Conservation (phyloP, 768 basidiomycete genomes). For the Boletus rufocinnamomeus region DNA sequence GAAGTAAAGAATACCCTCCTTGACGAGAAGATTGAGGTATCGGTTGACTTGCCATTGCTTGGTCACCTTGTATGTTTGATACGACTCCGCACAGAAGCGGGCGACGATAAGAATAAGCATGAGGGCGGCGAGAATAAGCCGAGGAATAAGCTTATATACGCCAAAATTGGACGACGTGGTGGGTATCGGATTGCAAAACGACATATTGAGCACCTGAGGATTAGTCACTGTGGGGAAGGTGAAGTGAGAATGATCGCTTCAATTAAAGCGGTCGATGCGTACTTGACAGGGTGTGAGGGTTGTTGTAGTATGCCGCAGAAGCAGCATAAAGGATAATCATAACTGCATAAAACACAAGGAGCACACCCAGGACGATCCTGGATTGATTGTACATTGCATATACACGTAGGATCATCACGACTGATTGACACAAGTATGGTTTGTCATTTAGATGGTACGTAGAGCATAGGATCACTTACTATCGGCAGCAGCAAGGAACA, state of each 20-base stretch:
- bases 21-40: conserved; percentile 17
- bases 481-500: conserved; percentile 22
- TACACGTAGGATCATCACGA: conserved; percentile 28
- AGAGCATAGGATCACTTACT: conserved; percentile 12
- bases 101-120: conserved; percentile 9
- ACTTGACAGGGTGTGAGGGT: conserved; percentile 15
- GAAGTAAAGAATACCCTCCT: conserved; percentile 23
- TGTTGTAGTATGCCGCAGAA: conserved; percentile 5
- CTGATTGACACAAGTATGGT: background rate
- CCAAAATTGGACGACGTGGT: background rate
- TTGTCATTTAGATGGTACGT: background rate
- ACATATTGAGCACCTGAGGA: conserved; percentile 3
- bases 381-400: conserved; percentile 28
- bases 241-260: background rate
- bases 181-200: conserved; percentile 11
- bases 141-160: conserved; percentile 15
- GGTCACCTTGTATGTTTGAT: conserved; percentile 12
- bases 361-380: conserved; percentile 14
- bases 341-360: background rate
- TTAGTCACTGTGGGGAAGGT: conserved; percentile 7
- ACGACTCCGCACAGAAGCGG: conserved; percentile 9
- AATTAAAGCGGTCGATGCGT: background rate
- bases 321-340: conserved; percentile 1
- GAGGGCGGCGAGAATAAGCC: conserved; percentile 15
- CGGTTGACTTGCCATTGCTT: conserved; percentile 14